These are phyloP conservation scores for Kwoniella heveanensis DNA, from an alignment of 768 basidiomycete genomes.

Conservation along the genomic window DNA sequence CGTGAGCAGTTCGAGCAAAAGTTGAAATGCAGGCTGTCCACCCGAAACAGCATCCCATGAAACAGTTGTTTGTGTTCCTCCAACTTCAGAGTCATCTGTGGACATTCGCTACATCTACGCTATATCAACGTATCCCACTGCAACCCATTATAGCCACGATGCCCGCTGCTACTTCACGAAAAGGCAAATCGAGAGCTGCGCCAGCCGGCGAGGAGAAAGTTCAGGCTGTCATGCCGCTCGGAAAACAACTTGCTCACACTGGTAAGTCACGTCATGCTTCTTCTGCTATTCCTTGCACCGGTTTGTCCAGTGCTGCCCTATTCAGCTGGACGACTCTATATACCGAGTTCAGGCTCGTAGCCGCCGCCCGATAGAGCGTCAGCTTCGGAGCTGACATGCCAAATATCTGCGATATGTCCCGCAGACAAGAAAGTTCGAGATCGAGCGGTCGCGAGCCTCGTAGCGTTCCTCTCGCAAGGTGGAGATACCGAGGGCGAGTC, in stretches of 20 bases:
- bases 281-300: neutral
- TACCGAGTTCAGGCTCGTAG: too few species aligned
- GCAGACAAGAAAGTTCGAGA: slow-evolving; percentile 89
- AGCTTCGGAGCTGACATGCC: neutral
- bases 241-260: slow-evolving; percentile 88
- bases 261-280: slow-evolving; percentile 60
- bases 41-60: too few species aligned
- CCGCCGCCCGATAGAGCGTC: too few species aligned
- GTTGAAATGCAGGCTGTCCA: slow-evolving; percentile 7
- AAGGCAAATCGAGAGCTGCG: slow-evolving; percentile 37
- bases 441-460: slow-evolving; percentile 79
- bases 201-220: slow-evolving; percentile 21
- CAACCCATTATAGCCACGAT: slow-evolving; percentile 9
- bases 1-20: slow-evolving; percentile 1
- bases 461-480: slow-evolving; percentile 69
- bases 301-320: too few species aligned
- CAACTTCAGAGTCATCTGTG: too few species aligned
- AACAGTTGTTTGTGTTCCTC: too few species aligned
- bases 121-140: too few species aligned
- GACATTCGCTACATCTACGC: too few species aligned
- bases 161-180: slow-evolving; percentile 24
- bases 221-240: slow-evolving; percentile 66
- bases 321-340: too few species aligned
- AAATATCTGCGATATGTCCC: too few species aligned
- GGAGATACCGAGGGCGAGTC: slow-evolving; percentile 25